A percentile compares a stretch with the other conserved stretches of the same genome.
Evolutionary conservation across 805 yeast genomes (phyloP).

Genomic region (Pichia occidentalis): DNA sequence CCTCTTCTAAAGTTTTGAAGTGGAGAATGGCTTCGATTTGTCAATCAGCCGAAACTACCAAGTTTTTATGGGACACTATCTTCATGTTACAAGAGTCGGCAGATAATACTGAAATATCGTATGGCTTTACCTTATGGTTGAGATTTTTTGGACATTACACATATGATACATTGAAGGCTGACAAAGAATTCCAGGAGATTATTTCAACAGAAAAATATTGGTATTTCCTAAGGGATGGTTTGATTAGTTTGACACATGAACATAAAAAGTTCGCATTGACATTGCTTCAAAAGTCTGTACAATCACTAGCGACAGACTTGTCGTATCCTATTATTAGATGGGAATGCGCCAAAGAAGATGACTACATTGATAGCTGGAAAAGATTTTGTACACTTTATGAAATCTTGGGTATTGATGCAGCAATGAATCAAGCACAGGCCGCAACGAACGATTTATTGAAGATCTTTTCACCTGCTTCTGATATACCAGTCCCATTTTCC

Average conservation of each 20-base stretch:
- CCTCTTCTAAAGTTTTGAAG: slow-evolving; percentile 38
- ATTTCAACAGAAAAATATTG: slow-evolving; percentile 41
- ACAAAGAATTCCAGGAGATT: slow-evolving; percentile 26
- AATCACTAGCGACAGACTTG: slow-evolving; percentile 32
- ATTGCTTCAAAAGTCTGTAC: slow-evolving; percentile 55
- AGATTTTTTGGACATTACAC: slow-evolving; percentile 36
- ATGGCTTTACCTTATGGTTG: slow-evolving; percentile 50
- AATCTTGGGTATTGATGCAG: slow-evolving; percentile 76
- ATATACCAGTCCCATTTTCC: slow-evolving; percentile 65
- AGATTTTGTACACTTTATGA: slow-evolving; percentile 70
- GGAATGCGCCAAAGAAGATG: slow-evolving; percentile 28
- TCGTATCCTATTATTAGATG: slow-evolving; percentile 38
- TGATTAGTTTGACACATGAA: slow-evolving; percentile 54
- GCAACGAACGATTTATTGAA: slow-evolving; percentile 57
- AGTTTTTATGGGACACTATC: slow-evolving; percentile 42
- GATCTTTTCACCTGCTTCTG: slow-evolving; percentile 42
- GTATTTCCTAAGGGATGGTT: slow-evolving; percentile 48
- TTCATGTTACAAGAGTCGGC: slow-evolving; percentile 30
- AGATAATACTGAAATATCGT: slow-evolving; percentile 27
- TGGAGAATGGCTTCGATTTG: slow-evolving; percentile 45
- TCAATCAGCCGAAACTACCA: slow-evolving; percentile 17
- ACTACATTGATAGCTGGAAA: slow-evolving; percentile 53
- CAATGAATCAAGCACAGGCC: slow-evolving; percentile 79
- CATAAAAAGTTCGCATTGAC: slow-evolving; percentile 63
- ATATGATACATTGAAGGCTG: slow-evolving; percentile 9